Conservation (phyloP, 2,329 filamentous ascomycete species). For the Leptographium wingfieldii region DNA sequence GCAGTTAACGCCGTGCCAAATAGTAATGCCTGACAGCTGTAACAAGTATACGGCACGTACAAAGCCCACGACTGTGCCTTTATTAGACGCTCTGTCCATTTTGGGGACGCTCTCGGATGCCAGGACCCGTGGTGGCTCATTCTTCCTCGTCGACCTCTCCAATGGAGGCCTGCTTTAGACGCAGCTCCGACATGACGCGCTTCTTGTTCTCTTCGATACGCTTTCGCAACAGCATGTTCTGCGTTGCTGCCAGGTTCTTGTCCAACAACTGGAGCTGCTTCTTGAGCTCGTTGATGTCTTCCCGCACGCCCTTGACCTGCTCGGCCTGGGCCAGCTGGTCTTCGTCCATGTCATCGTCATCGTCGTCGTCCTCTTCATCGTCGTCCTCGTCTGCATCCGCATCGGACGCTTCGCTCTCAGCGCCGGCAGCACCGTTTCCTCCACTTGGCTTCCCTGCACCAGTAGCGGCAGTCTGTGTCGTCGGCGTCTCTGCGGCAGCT, state of each 20-base stretch:
- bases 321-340: constrained; percentile 37
- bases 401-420: constrained; percentile 28
- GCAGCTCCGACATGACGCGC: constrained; percentile 27
- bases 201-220: constrained; percentile 38
- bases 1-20: neutral
- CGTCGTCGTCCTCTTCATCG: constrained; percentile 40
- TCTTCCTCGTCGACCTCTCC: constrained; percentile 22
- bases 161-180: constrained; percentile 23
- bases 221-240: constrained; percentile 35
- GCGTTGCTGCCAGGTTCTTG: constrained; percentile 28
- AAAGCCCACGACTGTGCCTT: neutral
- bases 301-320: constrained; percentile 40
- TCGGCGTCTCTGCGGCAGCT: constrained; percentile 25
- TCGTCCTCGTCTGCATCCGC: constrained; percentile 33
- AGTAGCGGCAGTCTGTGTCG: constrained; percentile 36
- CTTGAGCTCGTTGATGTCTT: constrained; percentile 36
- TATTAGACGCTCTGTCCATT: neutral
- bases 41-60: neutral
- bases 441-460: constrained; percentile 3
- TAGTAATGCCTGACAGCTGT: neutral
- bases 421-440: constrained; percentile 13
- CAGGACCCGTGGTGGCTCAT: neutral
- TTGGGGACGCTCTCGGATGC: neutral
- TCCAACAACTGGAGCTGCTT: constrained; percentile 34
- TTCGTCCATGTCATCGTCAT: constrained; percentile 41